Evolutionary conservation across 1,139 yeast genomes (phyloP), one percentile per base, ranked within the genome.

Genomic region (Candida sp.): DNA sequence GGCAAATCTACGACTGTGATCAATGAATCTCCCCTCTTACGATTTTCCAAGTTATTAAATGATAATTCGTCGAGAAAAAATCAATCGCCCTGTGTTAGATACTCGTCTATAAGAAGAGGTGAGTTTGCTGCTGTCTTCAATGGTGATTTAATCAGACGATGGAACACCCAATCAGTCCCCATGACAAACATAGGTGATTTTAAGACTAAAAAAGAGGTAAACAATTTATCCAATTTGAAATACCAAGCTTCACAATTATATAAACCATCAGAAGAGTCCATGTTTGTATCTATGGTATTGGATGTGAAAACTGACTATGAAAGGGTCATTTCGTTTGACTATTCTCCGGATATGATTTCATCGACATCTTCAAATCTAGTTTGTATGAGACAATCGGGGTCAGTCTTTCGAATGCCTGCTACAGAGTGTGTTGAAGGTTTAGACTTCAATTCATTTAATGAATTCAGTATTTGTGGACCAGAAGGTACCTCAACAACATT

Each of bases 341-440:
- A 89, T 58, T 81, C 85, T 4, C 84, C 88, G 1, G 84, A 82
- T 52, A 49, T 63, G 3, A 48, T 58, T 2, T 62, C 76, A 0
- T 63, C 64, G 36, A 73, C 79, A 0, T 71, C 79, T n/a, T 76
- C 79, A 34, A 68, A 70, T 49, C 75, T 87, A 50, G 82, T 90
- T 33, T 90, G 97, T 61, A 86, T 90, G 86, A 71, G 96, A 50
- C 95, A 88, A 56, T 85, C 95, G 1, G 97, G 97, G 2, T 84
- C 88, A 40, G 84, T 89, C 0, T 90, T 87, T 62, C 71, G 87
- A 47, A 87, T 87, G 93, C 79, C 84, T 0, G 87, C 84, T 1
- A 68, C 73, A 1, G 95, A 87, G 58, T 79, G 86, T 42, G 82
- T 84, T 32, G 82, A 82, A 38, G 73, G 82, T 5, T 61, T 85